A percentile compares a stretch with the other conserved stretches of the same genome.
Conservation (phyloP, 371 early-diverging fungal species). For the Lichtheimia ornata region DNA sequence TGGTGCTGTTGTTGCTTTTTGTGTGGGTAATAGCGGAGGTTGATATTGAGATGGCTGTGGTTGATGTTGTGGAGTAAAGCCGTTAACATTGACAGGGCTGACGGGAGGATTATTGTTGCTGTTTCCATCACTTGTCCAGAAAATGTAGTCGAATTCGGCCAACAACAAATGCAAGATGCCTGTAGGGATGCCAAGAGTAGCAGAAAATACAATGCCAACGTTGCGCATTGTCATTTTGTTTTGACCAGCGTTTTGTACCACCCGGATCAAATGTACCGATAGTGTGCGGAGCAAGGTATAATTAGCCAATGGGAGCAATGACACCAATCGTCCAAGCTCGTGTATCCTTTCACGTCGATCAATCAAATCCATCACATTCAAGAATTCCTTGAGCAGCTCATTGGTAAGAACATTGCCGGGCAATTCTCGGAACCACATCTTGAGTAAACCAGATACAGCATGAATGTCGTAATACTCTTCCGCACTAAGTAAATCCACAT, state of each 20-base stretch:
- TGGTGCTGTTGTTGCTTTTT: constrained; percentile 5
- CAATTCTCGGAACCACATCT: constrained; percentile 89
- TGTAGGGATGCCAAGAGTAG: constrained; percentile 68
- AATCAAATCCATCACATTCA: constrained; percentile 60
- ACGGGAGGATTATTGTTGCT: constrained; percentile 2
- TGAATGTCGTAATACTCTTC: constrained; percentile 84
- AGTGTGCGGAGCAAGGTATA: constrained; percentile 59
- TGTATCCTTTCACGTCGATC: constrained; percentile 56
- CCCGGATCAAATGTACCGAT: constrained; percentile 60
- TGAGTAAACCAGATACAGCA: constrained; percentile 89
- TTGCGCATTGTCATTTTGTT: constrained; percentile 76
- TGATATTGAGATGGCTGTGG: background rate
- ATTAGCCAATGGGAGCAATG: constrained; percentile 56
- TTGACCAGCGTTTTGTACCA: constrained; percentile 53
- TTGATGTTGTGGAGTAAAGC: background rate
- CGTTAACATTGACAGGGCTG: background rate
- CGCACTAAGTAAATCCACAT: constrained; percentile 43
- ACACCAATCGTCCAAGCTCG: constrained; percentile 54
- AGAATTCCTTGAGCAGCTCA: constrained; percentile 77
- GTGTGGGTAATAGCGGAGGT: background rate
- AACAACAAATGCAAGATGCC: constrained; percentile 63
- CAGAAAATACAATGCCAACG: constrained; percentile 73
- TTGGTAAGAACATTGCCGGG: constrained; percentile 85
- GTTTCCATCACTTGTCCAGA: constrained; percentile 26
- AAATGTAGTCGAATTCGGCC: constrained; percentile 63